Conservation (phyloP, 495 filamentous ascomycete genomes). For the Ascobolus immersus region DNA sequence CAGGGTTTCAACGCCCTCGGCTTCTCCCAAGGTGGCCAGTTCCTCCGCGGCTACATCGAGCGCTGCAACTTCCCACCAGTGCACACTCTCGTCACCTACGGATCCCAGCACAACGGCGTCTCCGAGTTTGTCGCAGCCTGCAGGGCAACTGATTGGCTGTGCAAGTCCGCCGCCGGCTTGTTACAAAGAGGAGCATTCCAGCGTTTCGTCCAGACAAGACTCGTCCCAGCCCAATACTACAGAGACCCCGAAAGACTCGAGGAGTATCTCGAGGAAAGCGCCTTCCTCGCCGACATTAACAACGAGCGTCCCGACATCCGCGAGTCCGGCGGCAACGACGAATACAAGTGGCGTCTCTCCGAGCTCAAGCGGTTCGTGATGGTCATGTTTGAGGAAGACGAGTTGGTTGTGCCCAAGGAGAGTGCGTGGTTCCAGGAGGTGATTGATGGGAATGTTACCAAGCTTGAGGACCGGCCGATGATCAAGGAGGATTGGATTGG, state of each 20-base stretch:
- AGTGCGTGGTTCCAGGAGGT: slow-evolving; percentile 77
- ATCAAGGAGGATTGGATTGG: slow-evolving; percentile 93
- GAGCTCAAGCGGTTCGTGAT: slow-evolving; percentile 56
- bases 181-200: slow-evolving; percentile 32
- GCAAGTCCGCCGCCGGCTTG: slow-evolving; percentile 46
- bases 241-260: slow-evolving; percentile 46
- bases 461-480: slow-evolving; percentile 41
- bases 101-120: slow-evolving; percentile 87
- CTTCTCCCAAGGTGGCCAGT: slow-evolving; percentile 89
- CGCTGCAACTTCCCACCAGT: slow-evolving; percentile 54
- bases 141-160: slow-evolving; percentile 44
- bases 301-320: slow-evolving; percentile 51
- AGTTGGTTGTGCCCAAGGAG: slow-evolving; percentile 70
- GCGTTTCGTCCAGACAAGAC: slow-evolving; percentile 39
- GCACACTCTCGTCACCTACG: slow-evolving; percentile 66
- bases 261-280: slow-evolving; percentile 54
- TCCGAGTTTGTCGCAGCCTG: slow-evolving; percentile 45
- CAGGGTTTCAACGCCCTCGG: slow-evolving; percentile 72
- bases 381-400: slow-evolving; percentile 75
- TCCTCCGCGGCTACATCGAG: slow-evolving; percentile 80
- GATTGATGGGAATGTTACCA: slow-evolving; percentile 37
- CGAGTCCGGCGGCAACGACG: too few species aligned
- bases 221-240: slow-evolving; percentile 93
- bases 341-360: slow-evolving; percentile 46
- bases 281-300: slow-evolving; percentile 96